Percentiles rank a stretch among this genome's conserved stretches.
phyloP scores from a whole-genome alignment of 352 stramenopile genomes.

The Globisporangium lucens region DNA sequence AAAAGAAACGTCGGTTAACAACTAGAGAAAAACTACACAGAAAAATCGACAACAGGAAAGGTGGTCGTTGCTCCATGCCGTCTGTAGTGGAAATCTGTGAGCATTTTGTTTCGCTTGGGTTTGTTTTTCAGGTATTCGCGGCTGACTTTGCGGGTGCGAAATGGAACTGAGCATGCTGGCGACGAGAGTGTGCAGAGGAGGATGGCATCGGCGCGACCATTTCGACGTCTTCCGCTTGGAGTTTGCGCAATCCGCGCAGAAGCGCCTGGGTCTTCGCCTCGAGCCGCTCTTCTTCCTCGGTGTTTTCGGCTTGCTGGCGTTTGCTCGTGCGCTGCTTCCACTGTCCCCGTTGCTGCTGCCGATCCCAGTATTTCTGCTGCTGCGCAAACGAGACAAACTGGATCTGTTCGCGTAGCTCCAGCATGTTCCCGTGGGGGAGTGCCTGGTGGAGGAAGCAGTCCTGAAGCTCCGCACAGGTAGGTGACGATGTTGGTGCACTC shows the following conservation, averaged over 20 bases:
- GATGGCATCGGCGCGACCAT: slow-evolving; percentile 16
- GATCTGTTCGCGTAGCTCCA: slow-evolving; percentile 44
- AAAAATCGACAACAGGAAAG: slow-evolving; percentile 5
- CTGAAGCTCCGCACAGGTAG: slow-evolving; percentile 38
- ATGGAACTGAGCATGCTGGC: slow-evolving; percentile 18
- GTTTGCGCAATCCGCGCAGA: slow-evolving; percentile 36
- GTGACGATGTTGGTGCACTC: slow-evolving; percentile 12
- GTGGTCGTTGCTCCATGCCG: not conserved
- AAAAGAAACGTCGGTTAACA: not conserved
- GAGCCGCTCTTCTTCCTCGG: slow-evolving; percentile 18
- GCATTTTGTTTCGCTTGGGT: slow-evolving; percentile 15
- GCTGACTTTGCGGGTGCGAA: slow-evolving; percentile 24
- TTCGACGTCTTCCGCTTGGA: slow-evolving; percentile 42
- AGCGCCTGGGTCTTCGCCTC: slow-evolving; percentile 36
- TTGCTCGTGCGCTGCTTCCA: slow-evolving; percentile 11
- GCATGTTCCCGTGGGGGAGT: slow-evolving; percentile 41
- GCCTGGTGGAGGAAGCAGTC: slow-evolving; percentile 43
- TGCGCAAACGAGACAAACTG: slow-evolving; percentile 40
- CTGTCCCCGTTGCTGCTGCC: slow-evolving; percentile 8
- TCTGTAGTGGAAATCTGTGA: not conserved
- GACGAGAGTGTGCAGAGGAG: not conserved
- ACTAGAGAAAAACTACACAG: slow-evolving; percentile 6
- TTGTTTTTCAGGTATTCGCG: slow-evolving; percentile 15
- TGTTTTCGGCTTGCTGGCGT: slow-evolving; percentile 9
- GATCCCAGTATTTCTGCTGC: slow-evolving; percentile 19